Base-by-base conservation (phyloP, 83 land plant species). In the Larix sibirica region DNA sequence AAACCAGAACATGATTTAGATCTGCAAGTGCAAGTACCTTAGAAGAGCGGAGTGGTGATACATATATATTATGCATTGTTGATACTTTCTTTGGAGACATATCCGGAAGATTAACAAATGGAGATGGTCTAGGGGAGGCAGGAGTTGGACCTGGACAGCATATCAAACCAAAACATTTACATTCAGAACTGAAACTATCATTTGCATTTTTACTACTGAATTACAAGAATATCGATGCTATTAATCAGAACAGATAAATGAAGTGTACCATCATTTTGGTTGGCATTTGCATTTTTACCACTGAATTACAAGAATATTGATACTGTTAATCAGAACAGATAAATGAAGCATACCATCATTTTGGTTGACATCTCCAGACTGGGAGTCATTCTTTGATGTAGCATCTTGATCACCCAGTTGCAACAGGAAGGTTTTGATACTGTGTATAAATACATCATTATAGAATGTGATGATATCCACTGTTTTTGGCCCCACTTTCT, bases 81-180 rank as follows among this genome's bases (percentile, higher is more conserved):
- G 99, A 94, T 14, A 97, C 95, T 89, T 97, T 97, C 89, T 93
- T 97, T 9, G 99, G 99, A 14, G 99, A 97, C 94, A 96, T 91
- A 73, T 97, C 99, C 24, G 98, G 96, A 76, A 97, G 92, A 79
- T 82, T 84, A 70, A 95, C 92, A 81, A 97, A 95, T 28, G 90
- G 44, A 69, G 99, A 86, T 59, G 92, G 31, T 61, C 84, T 85
- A 26, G 96, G 95, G 1, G 96, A 91, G 75, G 87, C 93, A 79
- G 97, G 92, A 75, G 88, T 78, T 78, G 84, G 87, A 79, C 90
- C 96, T 95, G 83, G 31, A 77, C 33, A 65, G 70, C 36, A 81
- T 33, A n/a, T 9, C 56, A 17, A 16, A 67, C 31, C 16, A 31
- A 58, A 40, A 59, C 38, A 31, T 23, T 50, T 12, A 67, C 44